Evolutionary conservation across 257 asterid species (phyloP).

Genomic region (Verbascum thapsus): DNA sequence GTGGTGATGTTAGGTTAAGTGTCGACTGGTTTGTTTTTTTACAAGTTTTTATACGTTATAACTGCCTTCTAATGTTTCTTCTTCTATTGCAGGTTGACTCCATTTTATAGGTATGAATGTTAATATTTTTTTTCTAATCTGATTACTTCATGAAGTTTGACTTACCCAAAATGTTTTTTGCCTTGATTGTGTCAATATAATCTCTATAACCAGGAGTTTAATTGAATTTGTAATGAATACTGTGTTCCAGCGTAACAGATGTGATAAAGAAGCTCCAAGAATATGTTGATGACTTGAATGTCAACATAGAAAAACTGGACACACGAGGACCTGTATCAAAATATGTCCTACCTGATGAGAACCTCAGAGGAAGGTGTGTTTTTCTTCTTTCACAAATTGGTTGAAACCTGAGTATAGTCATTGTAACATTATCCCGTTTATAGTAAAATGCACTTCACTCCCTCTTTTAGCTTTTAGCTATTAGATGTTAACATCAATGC

Average conservation of each 20-base stretch:
- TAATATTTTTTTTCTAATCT: slow-evolving; percentile 16
- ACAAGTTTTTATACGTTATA: slow-evolving; percentile 19
- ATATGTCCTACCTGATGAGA: slow-evolving; percentile 86
- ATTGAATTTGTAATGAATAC: slow-evolving; percentile 15
- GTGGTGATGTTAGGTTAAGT: slow-evolving; percentile 89
- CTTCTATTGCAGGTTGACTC: slow-evolving; percentile 80
- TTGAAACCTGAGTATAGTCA: slow-evolving; percentile 6
- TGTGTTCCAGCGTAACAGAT: slow-evolving; percentile 68
- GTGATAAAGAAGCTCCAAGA: slow-evolving; percentile 70
- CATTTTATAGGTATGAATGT: slow-evolving; percentile 74
- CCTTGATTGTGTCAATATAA: background rate
- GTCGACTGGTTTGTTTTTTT: slow-evolving; percentile 21
- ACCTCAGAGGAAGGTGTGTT: slow-evolving; percentile 84
- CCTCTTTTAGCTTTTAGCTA: too few species aligned
- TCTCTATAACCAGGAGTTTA: slow-evolving; percentile 4
- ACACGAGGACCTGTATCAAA: slow-evolving; percentile 84
- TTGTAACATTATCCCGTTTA: slow-evolving; percentile 10
- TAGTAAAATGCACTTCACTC: too few species aligned
- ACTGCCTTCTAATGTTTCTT: slow-evolving; percentile 36
- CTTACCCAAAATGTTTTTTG: slow-evolving; percentile 1
- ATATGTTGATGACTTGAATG: slow-evolving; percentile 81
- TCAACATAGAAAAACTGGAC: slow-evolving; percentile 73
- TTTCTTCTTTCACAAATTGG: slow-evolving; percentile 16
- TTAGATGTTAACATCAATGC: background rate
- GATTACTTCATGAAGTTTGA: slow-evolving; percentile 7